A percentile compares a stretch with the other conserved stretches of the same genome.
phyloP scores from a whole-genome alignment of 768 basidiomycete species.

The Lactarius deliciosus region DNA sequence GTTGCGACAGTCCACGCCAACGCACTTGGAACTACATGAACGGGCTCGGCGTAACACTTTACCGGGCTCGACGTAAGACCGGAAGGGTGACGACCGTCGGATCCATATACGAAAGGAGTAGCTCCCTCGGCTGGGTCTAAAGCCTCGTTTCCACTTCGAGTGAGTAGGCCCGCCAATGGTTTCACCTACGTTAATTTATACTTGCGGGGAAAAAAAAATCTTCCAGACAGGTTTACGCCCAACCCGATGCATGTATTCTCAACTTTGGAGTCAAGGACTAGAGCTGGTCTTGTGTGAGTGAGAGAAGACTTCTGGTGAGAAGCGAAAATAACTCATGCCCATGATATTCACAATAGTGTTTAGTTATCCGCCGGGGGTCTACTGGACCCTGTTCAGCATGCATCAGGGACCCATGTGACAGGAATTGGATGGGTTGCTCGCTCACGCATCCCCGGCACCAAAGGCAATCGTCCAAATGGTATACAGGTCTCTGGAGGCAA shows the following conservation, averaged over 20 bases:
- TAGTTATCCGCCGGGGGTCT: not conserved
- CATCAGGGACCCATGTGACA: not conserved
- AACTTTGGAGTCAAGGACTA: not conserved
- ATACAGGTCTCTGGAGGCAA: not conserved
- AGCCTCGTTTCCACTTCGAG: not conserved
- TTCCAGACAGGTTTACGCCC: slow-evolving; percentile 16
- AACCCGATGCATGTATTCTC: not conserved
- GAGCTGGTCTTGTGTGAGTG: not conserved
- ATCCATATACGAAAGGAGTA: not conserved
- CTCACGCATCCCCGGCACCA: slow-evolving; percentile 1
- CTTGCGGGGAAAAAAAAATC: slow-evolving; percentile 10
- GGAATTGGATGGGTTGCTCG: slow-evolving; percentile 4
- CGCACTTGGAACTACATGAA: not conserved
- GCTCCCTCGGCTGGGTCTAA: not conserved
- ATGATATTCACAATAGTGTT: not conserved
- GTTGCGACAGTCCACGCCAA: not conserved
- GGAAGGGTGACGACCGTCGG: not conserved
- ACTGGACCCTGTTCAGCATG: slow-evolving; percentile 6
- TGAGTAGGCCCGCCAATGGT: not conserved
- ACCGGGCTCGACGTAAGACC: not conserved
- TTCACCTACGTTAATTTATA: slow-evolving; percentile 18
- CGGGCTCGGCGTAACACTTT: not conserved
- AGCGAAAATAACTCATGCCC: not conserved
- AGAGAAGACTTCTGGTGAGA: not conserved
- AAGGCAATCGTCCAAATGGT: not conserved